A percentile compares a stretch with the other conserved stretches of the same genome.
Evolutionary conservation across 1,139 yeast species (phyloP).

Genomic region (Yamadazyma taylorii): DNA sequence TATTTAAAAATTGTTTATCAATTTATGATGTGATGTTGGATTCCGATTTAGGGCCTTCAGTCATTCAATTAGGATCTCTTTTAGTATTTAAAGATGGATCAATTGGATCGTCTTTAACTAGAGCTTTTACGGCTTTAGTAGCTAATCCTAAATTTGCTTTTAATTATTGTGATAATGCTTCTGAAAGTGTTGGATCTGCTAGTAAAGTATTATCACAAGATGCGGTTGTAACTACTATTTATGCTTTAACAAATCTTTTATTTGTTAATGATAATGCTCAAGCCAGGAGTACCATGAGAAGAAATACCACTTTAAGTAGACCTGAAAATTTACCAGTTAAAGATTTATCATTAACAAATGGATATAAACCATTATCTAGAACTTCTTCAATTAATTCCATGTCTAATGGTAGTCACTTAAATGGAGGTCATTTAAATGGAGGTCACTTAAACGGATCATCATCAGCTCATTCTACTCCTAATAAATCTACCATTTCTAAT

Average conservation of each 20-base stretch:
- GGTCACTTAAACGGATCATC: conserved; percentile 2
- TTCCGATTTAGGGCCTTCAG: conserved; percentile 46
- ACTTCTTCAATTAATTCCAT: conserved; percentile 10
- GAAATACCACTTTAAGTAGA: conserved; percentile 23
- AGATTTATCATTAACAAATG: conserved; percentile 13
- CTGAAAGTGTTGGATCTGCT: conserved; percentile 45
- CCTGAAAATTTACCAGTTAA: conserved; percentile 18
- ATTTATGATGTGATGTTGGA: conserved; percentile 46
- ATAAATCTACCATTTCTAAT: conserved; percentile 2
- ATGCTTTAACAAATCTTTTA: conserved; percentile 76
- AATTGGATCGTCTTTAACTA: conserved; percentile 47
- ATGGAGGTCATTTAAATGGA: conserved; percentile 3
- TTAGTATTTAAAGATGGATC: conserved; percentile 48
- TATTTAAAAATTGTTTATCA: conserved; percentile 40
- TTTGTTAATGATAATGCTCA: conserved; percentile 47
- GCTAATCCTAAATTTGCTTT: conserved; percentile 41
- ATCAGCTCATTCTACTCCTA: not conserved
- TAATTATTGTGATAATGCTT: conserved; percentile 34
- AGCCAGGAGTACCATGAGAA: conserved; percentile 26
- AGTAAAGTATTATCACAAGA: conserved; percentile 64
- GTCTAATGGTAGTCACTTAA: conserved; percentile 10
- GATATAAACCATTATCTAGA: conserved; percentile 9
- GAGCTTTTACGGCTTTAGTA: conserved; percentile 50
- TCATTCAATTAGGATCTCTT: conserved; percentile 56
- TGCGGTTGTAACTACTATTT: conserved; percentile 81